phyloP scores from a whole-genome alignment of 176 grass and related monocot genomes.

The Cocos nucifera region DNA sequence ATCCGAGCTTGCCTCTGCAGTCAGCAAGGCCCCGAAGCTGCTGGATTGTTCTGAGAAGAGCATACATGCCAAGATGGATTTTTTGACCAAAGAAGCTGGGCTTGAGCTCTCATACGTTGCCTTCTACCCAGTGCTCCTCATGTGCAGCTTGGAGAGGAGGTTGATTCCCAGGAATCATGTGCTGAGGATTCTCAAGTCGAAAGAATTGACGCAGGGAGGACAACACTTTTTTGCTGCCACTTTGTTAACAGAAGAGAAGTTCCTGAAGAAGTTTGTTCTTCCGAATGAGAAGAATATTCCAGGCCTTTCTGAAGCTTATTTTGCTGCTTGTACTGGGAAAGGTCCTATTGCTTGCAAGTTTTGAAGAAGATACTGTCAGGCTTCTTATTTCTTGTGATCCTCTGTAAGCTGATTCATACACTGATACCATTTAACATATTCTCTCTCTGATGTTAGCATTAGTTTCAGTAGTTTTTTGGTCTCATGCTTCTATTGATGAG shows the following conservation, averaged over 20 bases:
- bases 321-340: conserved; percentile 22
- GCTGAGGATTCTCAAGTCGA: conserved; percentile 39
- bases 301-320: conserved; percentile 37
- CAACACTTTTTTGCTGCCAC: conserved; percentile 26
- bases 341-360: neutral
- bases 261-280: conserved; percentile 40
- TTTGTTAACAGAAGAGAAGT: conserved; percentile 32
- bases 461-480: no score
- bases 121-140: conserved; percentile 32
- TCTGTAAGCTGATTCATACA: no score
- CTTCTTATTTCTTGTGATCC: no score
- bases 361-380: no score
- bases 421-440: no score
- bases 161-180: conserved; percentile 38
- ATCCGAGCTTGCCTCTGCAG: conserved; percentile 21
- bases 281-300: conserved; percentile 31
- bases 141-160: conserved; percentile 42
- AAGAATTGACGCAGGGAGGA: conserved; percentile 21
- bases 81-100: conserved; percentile 29
- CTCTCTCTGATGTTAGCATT: no score
- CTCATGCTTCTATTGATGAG: no score
- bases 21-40: conserved; percentile 25
- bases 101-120: conserved; percentile 30
- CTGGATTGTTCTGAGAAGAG: conserved; percentile 38
- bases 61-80: conserved; percentile 25